A percentile compares a stretch with the other conserved stretches of the same genome.
These are phyloP conservation scores for Fusarium sp. DNA, from an alignment of 2,329 filamentous ascomycete genomes.

Conservation along the genomic window DNA sequence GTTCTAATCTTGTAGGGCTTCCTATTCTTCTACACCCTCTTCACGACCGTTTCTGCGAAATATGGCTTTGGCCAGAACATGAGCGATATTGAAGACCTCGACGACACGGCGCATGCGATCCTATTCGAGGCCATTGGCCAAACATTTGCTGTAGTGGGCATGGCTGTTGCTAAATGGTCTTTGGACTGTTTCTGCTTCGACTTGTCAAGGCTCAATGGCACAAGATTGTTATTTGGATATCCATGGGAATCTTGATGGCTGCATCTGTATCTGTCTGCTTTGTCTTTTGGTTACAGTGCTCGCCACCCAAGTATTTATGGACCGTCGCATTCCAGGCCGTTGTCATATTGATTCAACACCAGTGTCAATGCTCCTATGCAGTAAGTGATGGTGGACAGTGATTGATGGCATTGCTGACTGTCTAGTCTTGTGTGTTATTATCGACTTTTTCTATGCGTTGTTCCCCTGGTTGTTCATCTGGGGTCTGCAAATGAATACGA, in stretches of 20 bases:
- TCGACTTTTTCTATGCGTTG: constrained; percentile 54
- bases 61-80: constrained; percentile 52
- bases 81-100: constrained; percentile 31
- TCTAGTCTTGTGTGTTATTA: constrained; percentile 43
- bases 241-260: constrained; percentile 39
- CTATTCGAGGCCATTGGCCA: constrained; percentile 50
- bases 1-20: constrained; percentile 24
- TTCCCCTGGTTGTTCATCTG: constrained; percentile 60
- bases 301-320: constrained; percentile 36
- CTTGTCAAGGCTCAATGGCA: constrained; percentile 51
- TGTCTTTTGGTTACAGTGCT: constrained; percentile 33
- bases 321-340: constrained; percentile 26
- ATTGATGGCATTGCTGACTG: background rate
- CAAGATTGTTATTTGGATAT: constrained; percentile 50
- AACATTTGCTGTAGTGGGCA: constrained; percentile 53
- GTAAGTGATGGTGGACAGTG: background rate
- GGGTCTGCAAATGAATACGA: constrained; percentile 57
- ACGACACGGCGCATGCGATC: constrained; percentile 41
- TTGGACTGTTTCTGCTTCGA: constrained; percentile 54
- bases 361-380: constrained; percentile 36
- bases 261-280: constrained; percentile 32
- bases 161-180: constrained; percentile 54
- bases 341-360: constrained; percentile 36
- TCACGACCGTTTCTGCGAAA: constrained; percentile 45
- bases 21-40: constrained; percentile 49